Conservation (phyloP, 192 early-diverging fungal species). For the Gigaspora rosea region DNA sequence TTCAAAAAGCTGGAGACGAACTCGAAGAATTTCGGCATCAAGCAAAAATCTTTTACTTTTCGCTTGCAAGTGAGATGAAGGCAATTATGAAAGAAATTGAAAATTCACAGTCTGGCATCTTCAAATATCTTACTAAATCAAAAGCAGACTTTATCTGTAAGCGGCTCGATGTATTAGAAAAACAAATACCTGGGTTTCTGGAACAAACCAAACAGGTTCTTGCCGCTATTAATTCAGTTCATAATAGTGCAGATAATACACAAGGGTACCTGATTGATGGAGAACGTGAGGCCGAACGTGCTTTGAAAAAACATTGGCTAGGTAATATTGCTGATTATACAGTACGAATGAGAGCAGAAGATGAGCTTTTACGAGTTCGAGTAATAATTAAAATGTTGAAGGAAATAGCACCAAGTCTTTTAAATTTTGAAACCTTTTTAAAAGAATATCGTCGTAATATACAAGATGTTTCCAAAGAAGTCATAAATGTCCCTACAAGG, state of each 20-base stretch:
- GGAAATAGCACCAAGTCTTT: neutral
- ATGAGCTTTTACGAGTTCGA: conserved; percentile 6
- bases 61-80: neutral
- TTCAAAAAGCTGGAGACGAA: neutral
- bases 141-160: neutral
- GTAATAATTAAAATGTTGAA: neutral
- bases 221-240: neutral
- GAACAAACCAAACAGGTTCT: neutral
- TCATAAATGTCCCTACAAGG: neutral
- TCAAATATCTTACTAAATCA: too few species aligned
- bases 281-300: conserved; percentile 18
- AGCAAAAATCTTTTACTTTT: neutral
- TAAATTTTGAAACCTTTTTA: conserved; percentile 9
- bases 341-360: conserved; percentile 1
- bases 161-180: neutral
- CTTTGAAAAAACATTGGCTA: neutral
- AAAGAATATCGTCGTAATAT: conserved; percentile 11
- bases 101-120: neutral
- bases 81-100: neutral
- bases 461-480: neutral
- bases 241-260: neutral
- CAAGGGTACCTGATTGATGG: conserved; percentile 18
- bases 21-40: conserved; percentile 6
- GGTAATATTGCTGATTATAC: conserved; percentile 2
- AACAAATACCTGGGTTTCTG: neutral